Base-by-base conservation (phyloP, 2,329 filamentous ascomycete species). In the Aureobasidium sp. region DNA sequence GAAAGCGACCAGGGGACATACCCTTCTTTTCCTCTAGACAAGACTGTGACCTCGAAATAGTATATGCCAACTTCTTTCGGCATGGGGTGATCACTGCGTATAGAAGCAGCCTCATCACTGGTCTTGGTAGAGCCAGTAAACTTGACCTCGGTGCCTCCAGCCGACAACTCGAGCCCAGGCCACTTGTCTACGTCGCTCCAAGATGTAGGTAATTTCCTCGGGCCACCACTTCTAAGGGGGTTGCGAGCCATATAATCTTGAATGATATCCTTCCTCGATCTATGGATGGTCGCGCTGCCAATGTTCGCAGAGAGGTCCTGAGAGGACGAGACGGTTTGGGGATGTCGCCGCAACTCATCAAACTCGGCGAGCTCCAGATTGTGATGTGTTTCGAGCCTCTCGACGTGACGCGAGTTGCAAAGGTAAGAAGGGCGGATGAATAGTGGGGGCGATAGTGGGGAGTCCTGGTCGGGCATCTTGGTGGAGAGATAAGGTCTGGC, bases 351-450 rank as follows among this genome's bases (percentile, higher is more conserved):
- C 42, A 56, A 37, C 47, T 64, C 31, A 14, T 53, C 31, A 39
- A 44, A 35, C 14, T 48, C 60, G 76, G 77, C n/a, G 77, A 74
- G 59, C 76, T 76, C 22, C 50, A 82, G 81, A 71, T 79, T 83
- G 72, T 91, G 82, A 62, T 82, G 84, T 64, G 90, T 85, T 68
- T 89, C 85, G 52, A 97, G 80, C 71, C 84, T 86, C 68, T 88
- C 83, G 59, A 93, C 85, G 74, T 96, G 92, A 69, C 85, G 84
- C 15, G 91, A 93, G 42, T 84, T 84, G 67, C 81, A 80, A 48
- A 97, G 82, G 75, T 97, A 97, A 5, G 90, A 91, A 0, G 93
- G 93, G 12, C 87, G 82, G 73, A 96, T 91, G 78, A 93, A 93
- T 6, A 62, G 74, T 68, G 62, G 79, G 73, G 65, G 71, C 67